Evolutionary conservation across 1,284 basidiomycete genomes (phyloP), one percentile per base, ranked within the genome.

Genomic region (Wolfiporia cocos): DNA sequence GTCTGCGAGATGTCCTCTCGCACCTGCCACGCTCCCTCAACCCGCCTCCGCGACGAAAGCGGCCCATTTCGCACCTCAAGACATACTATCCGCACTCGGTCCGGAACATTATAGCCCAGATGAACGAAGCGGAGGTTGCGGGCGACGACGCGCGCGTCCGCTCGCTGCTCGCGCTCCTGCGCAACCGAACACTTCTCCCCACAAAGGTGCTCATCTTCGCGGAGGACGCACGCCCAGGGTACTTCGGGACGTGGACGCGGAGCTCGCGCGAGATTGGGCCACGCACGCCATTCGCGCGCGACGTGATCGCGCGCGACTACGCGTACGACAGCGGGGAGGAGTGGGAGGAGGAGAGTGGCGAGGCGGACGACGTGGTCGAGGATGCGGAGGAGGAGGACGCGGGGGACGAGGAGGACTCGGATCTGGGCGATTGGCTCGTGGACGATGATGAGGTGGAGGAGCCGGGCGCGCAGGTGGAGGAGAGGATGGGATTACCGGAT

Each of bases 171-270:
- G 54, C 63, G 5, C 59, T 74, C 41, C 69, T 93, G 12, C 65
- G 67, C 40, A 70, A 86, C 47, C 78, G 84, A 10, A 59, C 58
- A 9, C 49, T 67, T n/a, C 62, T 88, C 24, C 81, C 81, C 0
- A 74, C 76, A 23, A 92, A 91, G 61, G 73, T 81, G 2, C 65
- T 93, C 34, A 79, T 86, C 46, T 92, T 91, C 59, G 61, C 69
- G 18, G 81, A 82, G 47, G 86, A 92, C 57, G 70, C 73, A 0
- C 77, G 90, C 24, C 90, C 90, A 15, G 88, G 87, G 2, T 93
- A 91, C 61, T 83, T 81, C 52, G 90, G 89, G 20, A 92, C 90
- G 14, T 92, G 86, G 84, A 90, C 88, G 9, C 79, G 82, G 38
- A 76, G 69, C 46, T 89, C 86, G 18, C 68, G 68, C 12, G 62